Evolutionary conservation across 2,329 filamentous ascomycete species (phyloP).

Genomic region (Microdochium paspali): DNA sequence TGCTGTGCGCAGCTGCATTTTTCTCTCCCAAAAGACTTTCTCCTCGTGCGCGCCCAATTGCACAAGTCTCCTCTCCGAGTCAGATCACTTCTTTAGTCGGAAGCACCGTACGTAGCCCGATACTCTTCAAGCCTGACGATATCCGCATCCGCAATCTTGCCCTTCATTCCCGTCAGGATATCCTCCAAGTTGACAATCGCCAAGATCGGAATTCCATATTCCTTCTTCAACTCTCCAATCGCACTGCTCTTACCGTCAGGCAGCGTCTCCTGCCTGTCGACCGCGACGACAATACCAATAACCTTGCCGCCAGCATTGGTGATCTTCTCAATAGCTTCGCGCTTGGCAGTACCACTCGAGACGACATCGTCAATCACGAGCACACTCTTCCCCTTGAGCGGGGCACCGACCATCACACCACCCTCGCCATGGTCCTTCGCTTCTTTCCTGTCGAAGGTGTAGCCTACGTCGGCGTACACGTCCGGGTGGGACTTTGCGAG

Average conservation of each 20-base stretch:
- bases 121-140: slow-evolving; percentile 65
- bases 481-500: slow-evolving; percentile 59
- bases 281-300: slow-evolving; percentile 77
- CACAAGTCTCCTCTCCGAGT: background rate
- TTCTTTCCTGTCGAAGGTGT: slow-evolving; percentile 93
- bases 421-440: slow-evolving; percentile 94
- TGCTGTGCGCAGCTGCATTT: too few species aligned
- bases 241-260: slow-evolving; percentile 64
- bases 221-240: slow-evolving; percentile 75
- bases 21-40: too few species aligned
- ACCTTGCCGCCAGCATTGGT: slow-evolving; percentile 74
- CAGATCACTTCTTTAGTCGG: slow-evolving; percentile 27
- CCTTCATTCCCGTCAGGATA: slow-evolving; percentile 61
- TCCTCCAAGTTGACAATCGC: slow-evolving; percentile 79
- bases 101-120: slow-evolving; percentile 54
- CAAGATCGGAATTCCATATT: slow-evolving; percentile 75
- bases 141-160: slow-evolving; percentile 51
- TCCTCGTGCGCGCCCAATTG: too few species aligned
- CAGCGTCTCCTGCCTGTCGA: slow-evolving; percentile 81
- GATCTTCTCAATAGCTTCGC: slow-evolving; percentile 87
- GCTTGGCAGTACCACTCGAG: slow-evolving; percentile 87
- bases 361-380: slow-evolving; percentile 96
- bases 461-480: slow-evolving; percentile 62
- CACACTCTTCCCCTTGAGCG: slow-evolving; percentile 74
- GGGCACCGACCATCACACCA: slow-evolving; percentile 81